Percentiles rank a stretch among this genome's conserved stretches.
Evolutionary conservation across 1,139 yeast species (phyloP).

Genomic region (Eremothecium coryli): DNA sequence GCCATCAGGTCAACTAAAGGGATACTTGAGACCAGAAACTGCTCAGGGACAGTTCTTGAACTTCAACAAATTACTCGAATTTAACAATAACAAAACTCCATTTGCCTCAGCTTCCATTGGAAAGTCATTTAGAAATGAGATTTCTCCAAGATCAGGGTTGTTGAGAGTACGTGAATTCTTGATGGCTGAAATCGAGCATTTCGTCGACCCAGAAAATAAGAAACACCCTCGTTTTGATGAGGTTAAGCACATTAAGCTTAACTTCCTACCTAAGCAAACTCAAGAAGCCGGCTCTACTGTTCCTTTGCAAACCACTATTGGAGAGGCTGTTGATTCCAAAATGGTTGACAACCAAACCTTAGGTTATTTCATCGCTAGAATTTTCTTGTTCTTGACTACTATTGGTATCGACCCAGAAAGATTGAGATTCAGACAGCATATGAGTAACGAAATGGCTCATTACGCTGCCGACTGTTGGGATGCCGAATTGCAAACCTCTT

Average conservation of each 20-base stretch:
- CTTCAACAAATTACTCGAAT: constrained; percentile 85
- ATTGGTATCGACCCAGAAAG: constrained; percentile 83
- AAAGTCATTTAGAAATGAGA: constrained; percentile 97
- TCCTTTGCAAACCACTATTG: constrained; percentile 57
- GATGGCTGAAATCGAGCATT: constrained; percentile 99
- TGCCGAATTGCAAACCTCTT: constrained; percentile 90
- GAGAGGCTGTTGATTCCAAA: constrained; percentile 80
- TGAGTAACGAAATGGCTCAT: constrained; percentile 99
- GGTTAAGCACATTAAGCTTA: constrained; percentile 62
- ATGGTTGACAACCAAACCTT: constrained; percentile 95
- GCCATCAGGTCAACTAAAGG: constrained; percentile 93
- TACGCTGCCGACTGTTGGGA: constrained; percentile 99
- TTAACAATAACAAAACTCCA: constrained; percentile 95
- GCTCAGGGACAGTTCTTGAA: constrained; percentile 99
- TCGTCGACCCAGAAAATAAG: constrained; percentile 87
- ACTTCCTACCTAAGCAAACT: constrained; percentile 73
- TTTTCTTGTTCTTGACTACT: constrained; percentile 69
- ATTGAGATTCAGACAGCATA: constrained; percentile 95
- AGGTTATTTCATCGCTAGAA: constrained; percentile 94
- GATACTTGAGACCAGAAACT: constrained; percentile 96
- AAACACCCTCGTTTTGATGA: constrained; percentile 70
- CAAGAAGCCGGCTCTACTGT: constrained; percentile 81
- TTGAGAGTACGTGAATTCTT: constrained; percentile 96
- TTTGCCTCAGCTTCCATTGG: constrained; percentile 99
- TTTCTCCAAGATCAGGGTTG: constrained; percentile 95